Base-by-base conservation (phyloP, 306 rosid species). In the Sicyos edulis region DNA sequence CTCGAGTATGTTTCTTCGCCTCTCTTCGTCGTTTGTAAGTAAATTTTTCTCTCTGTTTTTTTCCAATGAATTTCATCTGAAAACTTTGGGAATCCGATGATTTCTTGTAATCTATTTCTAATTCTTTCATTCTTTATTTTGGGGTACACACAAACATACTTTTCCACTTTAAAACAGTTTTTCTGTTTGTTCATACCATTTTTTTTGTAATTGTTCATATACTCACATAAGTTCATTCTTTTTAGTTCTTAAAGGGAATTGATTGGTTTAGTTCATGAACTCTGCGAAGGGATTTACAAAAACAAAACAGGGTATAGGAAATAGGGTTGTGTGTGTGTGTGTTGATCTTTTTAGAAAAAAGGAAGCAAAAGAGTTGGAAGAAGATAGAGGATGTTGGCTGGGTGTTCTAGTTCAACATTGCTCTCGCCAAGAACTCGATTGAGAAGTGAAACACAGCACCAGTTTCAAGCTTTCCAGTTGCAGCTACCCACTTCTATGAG, bases 341-440 rank as follows among this genome's bases (percentile, higher is more conserved):
- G 55, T 21, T 54, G 45, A 68, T 69, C 58, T 37, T 50, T 47
- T 51, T 2, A 62, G 50, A 62, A 60, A 63, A 80, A 32, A 26
- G 77, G 73, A 32, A 72, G 26, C 34, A 44, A 74, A 74, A 71
- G 80, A 68, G 63, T 64, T 32, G 85, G 82, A 78, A 77, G 71
- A 64, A 63, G 71, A 17, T 82, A 93, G 88, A 91, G 85, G 79
- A 95, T 95, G 99, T 95, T 95, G 99, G 99, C 99, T 75, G 97
- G 99, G 91, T 95, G 97, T 77, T 95, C 99, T 82, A 89, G 99
- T 84, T 87, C 97, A 71, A 81, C 97, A 86, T 83, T 95, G 92
- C 85, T 89, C 87, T 95, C 97, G 80, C 99, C 99, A 20, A 91
- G 96, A 81, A 96, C 91, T 79, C 91, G 96, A 87, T 85, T 95